A percentile compares a stretch with the other conserved stretches of the same genome.
These are phyloP conservation scores for Solioccasus polychromus DNA, from an alignment of 768 basidiomycete genomes.

Conservation along the genomic window DNA sequence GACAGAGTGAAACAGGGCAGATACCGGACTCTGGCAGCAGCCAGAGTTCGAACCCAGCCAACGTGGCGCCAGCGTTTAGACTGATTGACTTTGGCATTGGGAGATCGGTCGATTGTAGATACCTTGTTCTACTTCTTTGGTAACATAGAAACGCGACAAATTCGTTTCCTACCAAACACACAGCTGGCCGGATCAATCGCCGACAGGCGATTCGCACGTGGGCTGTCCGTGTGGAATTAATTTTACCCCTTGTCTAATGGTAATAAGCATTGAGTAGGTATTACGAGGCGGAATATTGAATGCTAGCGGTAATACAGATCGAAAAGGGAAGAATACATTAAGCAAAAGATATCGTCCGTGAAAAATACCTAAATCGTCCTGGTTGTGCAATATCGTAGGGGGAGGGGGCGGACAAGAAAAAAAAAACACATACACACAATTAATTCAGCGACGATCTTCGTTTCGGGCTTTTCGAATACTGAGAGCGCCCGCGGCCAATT, in stretches of 20 bases:
- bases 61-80: constrained; percentile 20
- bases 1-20: constrained; percentile 26
- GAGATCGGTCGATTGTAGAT: constrained; percentile 15
- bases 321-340: no score
- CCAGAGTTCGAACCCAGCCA: constrained; percentile 18
- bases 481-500: constrained; percentile 39
- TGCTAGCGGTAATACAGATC: constrained; percentile 21
- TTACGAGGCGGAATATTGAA: constrained; percentile 21
- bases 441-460: constrained; percentile 38
- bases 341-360: constrained; percentile 19
- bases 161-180: constrained; percentile 9
- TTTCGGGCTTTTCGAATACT: constrained; percentile 34
- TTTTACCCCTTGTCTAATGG: constrained; percentile 16
- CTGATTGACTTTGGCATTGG: constrained; percentile 21
- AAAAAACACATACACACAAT: neutral
- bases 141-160: constrained; percentile 22
- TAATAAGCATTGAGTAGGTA: constrained; percentile 16
- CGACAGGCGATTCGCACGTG: constrained; percentile 12
- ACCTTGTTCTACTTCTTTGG: neutral
- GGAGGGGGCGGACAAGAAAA: neutral
- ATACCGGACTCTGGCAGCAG: neutral
- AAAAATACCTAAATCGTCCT: constrained; percentile 26
- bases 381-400: constrained; percentile 9
- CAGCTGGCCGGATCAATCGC: constrained; percentile 19
- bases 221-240: constrained; percentile 11